These are phyloP conservation scores for Blastocystis sp. DNA, from an alignment of 352 stramenopile genomes.

Conservation along the genomic window DNA sequence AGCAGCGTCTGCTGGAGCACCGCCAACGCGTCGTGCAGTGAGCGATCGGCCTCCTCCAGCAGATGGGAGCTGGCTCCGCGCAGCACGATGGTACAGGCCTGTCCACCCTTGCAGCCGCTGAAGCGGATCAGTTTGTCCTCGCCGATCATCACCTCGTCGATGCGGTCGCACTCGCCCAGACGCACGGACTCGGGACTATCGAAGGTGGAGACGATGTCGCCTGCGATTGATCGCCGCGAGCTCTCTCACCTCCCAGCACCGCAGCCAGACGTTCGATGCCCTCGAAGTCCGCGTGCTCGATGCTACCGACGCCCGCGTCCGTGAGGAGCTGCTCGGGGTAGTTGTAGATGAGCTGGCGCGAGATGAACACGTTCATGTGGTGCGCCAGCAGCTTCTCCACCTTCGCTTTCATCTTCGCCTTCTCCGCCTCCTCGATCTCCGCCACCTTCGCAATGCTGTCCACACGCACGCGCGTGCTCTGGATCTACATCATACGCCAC, in stretches of 20 bases:
- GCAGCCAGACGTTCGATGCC: slow-evolving; percentile 90
- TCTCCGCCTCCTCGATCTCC: slow-evolving; percentile 94
- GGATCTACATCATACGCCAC: not conserved
- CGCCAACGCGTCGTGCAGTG: slow-evolving; percentile 91
- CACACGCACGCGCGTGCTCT: slow-evolving; percentile 75
- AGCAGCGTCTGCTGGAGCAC: slow-evolving; percentile 91
- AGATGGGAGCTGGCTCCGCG: slow-evolving; percentile 84
- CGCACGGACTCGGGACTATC: slow-evolving; percentile 87
- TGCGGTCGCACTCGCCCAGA: slow-evolving; percentile 87
- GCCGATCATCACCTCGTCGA: slow-evolving; percentile 97
- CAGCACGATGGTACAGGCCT: slow-evolving; percentile 67
- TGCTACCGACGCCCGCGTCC: slow-evolving; percentile 90
- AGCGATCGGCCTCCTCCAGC: slow-evolving; percentile 95
- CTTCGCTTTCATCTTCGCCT: slow-evolving; percentile 94
- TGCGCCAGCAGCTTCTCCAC: slow-evolving; percentile 91
- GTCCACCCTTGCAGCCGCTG: slow-evolving; percentile 79
- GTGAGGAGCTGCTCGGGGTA: slow-evolving; percentile 94
- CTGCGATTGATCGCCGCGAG: slow-evolving; percentile 1
- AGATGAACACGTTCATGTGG: slow-evolving; percentile 97
- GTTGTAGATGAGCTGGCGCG: slow-evolving; percentile 98
- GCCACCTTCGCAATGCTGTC: slow-evolving; percentile 96
- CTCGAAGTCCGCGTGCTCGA: slow-evolving; percentile 99
- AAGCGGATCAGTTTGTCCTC: slow-evolving; percentile 91
- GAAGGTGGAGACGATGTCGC: slow-evolving; percentile 89
- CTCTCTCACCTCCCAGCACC: slow-evolving; percentile 74